Evolutionary conservation across 805 yeast genomes (phyloP).

Genomic region (Candida piceae): DNA sequence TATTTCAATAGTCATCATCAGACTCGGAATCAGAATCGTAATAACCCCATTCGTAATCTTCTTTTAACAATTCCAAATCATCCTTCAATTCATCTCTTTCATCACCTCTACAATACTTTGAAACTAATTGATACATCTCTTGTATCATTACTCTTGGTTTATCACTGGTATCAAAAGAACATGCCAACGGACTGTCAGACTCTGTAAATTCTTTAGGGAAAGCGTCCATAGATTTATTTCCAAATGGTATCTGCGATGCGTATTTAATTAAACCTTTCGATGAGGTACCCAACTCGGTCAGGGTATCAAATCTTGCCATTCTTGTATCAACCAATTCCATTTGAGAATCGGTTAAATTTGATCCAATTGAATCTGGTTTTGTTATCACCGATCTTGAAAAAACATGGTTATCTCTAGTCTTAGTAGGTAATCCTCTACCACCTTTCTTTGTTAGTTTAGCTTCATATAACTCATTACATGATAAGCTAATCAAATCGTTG

Average conservation of each 20-base stretch:
- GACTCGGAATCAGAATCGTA: constrained; percentile 40
- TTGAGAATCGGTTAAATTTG: neutral
- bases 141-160: constrained; percentile 18
- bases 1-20: constrained; percentile 23
- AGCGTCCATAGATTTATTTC: constrained; percentile 22
- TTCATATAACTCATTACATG: constrained; percentile 7
- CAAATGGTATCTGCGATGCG: constrained; percentile 9
- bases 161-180: constrained; percentile 21
- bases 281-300: constrained; percentile 16
- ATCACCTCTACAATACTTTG: constrained; percentile 32
- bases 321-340: constrained; percentile 1
- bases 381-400: constrained; percentile 27
- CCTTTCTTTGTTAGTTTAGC: neutral
- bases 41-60: constrained; percentile 49
- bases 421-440: constrained; percentile 2
- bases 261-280: constrained; percentile 12
- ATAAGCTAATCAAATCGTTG: constrained; percentile 3
- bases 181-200: constrained; percentile 6
- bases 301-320: constrained; percentile 5
- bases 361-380: constrained; percentile 12
- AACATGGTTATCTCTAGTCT: constrained; percentile 6
- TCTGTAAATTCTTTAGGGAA: constrained; percentile 26
- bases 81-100: constrained; percentile 53
- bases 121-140: constrained; percentile 23
- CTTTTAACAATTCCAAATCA: constrained; percentile 37